These are phyloP conservation scores for Globisporangium camurandrum DNA, from an alignment of 352 stramenopile genomes.

Conservation along the genomic window DNA sequence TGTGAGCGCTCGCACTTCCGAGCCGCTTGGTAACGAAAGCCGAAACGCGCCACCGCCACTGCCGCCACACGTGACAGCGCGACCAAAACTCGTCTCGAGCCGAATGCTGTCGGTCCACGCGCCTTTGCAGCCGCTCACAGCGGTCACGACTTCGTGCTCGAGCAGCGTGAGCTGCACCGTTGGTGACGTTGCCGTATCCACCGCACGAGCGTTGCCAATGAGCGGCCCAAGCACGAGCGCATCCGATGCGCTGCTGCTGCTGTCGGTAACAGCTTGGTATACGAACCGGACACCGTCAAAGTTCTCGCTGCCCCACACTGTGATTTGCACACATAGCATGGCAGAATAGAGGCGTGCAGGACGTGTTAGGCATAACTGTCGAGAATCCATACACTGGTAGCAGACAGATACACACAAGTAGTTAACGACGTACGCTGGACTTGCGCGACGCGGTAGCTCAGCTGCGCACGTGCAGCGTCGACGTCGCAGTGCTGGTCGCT, in stretches of 20 bases:
- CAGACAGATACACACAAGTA: not conserved
- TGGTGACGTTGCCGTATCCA: conserved; percentile 16
- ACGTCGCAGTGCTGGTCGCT: conserved; percentile 22
- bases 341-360: too few species aligned
- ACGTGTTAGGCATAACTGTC: too few species aligned
- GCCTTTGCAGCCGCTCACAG: conserved; percentile 52
- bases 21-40: conserved; percentile 17
- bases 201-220: conserved; percentile 41
- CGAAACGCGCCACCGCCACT: conserved; percentile 51
- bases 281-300: conserved; percentile 62
- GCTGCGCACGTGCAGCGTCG: conserved; percentile 25
- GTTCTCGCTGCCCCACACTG: conserved; percentile 70
- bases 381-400: too few species aligned
- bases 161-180: conserved; percentile 31
- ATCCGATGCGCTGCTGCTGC: not conserved
- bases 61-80: conserved; percentile 41
- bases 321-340: too few species aligned
- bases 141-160: conserved; percentile 37
- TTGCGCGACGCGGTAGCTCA: conserved; percentile 38
- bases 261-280: conserved; percentile 31
- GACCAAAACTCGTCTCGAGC: conserved; percentile 63
- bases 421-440: conserved; percentile 37
- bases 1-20: conserved; percentile 50
- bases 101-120: conserved; percentile 67
- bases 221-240: conserved; percentile 24